Evolutionary conservation across 345 rosid species (phyloP).

Genomic region (Litchi chinensis): DNA sequence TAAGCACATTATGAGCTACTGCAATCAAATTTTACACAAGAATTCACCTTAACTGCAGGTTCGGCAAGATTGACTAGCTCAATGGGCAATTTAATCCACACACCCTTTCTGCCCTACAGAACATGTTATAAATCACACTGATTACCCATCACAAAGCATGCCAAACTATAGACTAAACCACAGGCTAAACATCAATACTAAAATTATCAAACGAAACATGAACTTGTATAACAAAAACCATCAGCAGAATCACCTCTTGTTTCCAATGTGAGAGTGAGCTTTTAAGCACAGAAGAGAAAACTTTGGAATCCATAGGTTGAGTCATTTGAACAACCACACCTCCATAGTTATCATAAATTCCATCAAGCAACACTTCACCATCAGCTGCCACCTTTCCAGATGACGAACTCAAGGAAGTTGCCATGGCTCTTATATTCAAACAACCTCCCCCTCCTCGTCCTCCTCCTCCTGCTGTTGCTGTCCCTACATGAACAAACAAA

Average conservation of each 20-base stretch:
- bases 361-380: slow-evolving; percentile 38
- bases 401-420: slow-evolving; percentile 32
- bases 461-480: slow-evolving; percentile 2
- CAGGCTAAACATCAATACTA: neutral
- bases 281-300: slow-evolving; percentile 58
- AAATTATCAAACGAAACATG: neutral
- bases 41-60: slow-evolving; percentile 67
- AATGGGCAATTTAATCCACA: slow-evolving; percentile 89
- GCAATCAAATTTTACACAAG: neutral
- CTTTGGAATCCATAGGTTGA: slow-evolving; percentile 53
- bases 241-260: slow-evolving; percentile 51
- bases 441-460: slow-evolving; percentile 3
- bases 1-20: neutral
- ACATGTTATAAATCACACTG: neutral
- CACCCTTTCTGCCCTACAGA: slow-evolving; percentile 78
- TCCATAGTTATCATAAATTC: slow-evolving; percentile 63
- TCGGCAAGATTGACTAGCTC: slow-evolving; percentile 67
- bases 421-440: slow-evolving; percentile 22
- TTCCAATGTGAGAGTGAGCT: slow-evolving; percentile 67
- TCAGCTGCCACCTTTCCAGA: neutral
- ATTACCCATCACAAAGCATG: neutral
- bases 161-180: neutral
- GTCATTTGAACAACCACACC: slow-evolving; percentile 71
- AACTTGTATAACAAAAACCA: neutral
- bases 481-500: neutral